phyloP scores from a whole-genome alignment of 495 filamentous ascomycete species.

The Penicillium ucsense region DNA sequence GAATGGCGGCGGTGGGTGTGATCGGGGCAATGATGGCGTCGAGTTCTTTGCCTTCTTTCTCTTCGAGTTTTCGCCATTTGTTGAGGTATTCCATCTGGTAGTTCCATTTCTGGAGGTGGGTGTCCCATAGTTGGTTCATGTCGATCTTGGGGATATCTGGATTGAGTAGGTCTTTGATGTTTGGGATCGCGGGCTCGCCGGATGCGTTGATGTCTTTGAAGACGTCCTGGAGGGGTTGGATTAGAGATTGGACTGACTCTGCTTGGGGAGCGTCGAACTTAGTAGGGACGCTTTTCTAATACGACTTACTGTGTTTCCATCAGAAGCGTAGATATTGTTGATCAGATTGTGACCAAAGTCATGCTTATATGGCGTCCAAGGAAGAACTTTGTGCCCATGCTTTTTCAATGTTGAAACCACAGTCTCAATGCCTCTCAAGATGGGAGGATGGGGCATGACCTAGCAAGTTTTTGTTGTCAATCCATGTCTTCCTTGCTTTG shows the following conservation, averaged over 20 bases:
- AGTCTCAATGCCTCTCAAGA: slow-evolving; percentile 29
- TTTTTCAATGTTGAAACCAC: slow-evolving; percentile 25
- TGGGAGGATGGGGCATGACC: slow-evolving; percentile 20
- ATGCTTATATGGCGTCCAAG: slow-evolving; percentile 35
- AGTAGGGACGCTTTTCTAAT: neutral
- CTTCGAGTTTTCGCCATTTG: slow-evolving; percentile 21
- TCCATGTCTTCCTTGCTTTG: no score
- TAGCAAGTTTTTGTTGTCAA: neutral
- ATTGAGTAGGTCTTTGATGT: slow-evolving; percentile 30
- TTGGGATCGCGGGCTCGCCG: slow-evolving; percentile 37
- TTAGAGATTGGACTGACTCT: no score
- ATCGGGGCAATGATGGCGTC: slow-evolving; percentile 45
- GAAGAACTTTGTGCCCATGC: slow-evolving; percentile 28
- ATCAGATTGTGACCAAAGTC: slow-evolving; percentile 22
- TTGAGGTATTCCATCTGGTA: slow-evolving; percentile 29
- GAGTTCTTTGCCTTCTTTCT: slow-evolving; percentile 16
- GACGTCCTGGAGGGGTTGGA: slow-evolving; percentile 14
- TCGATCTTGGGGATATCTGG: slow-evolving; percentile 16
- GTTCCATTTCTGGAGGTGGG: slow-evolving; percentile 27
- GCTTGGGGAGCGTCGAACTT: no score
- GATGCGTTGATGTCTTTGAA: slow-evolving; percentile 28
- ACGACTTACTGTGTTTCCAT: slow-evolving; percentile 21
- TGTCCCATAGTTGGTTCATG: slow-evolving; percentile 25
- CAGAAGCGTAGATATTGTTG: slow-evolving; percentile 26
- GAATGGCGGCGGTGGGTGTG: slow-evolving; percentile 30